phyloP scores from a whole-genome alignment of 2,329 filamentous ascomycete species.

The Monosporascus sp. region DNA sequence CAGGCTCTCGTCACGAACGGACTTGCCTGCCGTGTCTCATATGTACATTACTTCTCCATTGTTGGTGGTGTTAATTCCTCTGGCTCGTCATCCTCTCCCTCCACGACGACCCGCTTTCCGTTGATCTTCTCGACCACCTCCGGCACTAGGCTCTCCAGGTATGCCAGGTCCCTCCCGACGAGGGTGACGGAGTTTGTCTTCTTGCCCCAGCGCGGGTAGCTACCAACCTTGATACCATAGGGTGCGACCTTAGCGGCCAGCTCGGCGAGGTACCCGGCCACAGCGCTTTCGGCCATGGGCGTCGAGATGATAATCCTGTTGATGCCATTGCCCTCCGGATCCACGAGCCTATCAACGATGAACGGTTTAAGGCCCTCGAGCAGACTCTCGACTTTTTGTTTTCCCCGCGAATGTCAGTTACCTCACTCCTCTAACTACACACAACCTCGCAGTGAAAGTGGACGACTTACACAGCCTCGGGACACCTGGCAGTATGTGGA shows the following conservation, averaged over 20 bases:
- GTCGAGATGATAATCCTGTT: conserved; percentile 79
- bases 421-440: too few relatives aligned
- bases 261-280: conserved; percentile 77
- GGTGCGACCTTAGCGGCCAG: conserved; percentile 68
- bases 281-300: conserved; percentile 76
- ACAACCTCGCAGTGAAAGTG: too few relatives aligned
- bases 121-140: conserved; percentile 75
- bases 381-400: conserved; percentile 58
- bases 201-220: conserved; percentile 90
- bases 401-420: too few relatives aligned
- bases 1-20: too few relatives aligned
- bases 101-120: conserved; percentile 62
- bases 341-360: conserved; percentile 64
- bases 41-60: not conserved
- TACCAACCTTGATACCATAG: conserved; percentile 85
- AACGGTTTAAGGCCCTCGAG: conserved; percentile 70
- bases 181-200: conserved; percentile 84
- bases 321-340: conserved; percentile 78
- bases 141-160: conserved; percentile 69
- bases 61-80: conserved; percentile 1
- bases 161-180: conserved; percentile 70
- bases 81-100: conserved; percentile 62
- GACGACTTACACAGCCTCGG: conserved; percentile 63
- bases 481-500: conserved; percentile 89
- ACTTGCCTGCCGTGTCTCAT: too few relatives aligned